Percentiles rank a stretch among this genome's conserved stretches.
phyloP scores from a whole-genome alignment of 2,329 filamentous ascomycete species.

The Sporothrix brasiliensis region DNA sequence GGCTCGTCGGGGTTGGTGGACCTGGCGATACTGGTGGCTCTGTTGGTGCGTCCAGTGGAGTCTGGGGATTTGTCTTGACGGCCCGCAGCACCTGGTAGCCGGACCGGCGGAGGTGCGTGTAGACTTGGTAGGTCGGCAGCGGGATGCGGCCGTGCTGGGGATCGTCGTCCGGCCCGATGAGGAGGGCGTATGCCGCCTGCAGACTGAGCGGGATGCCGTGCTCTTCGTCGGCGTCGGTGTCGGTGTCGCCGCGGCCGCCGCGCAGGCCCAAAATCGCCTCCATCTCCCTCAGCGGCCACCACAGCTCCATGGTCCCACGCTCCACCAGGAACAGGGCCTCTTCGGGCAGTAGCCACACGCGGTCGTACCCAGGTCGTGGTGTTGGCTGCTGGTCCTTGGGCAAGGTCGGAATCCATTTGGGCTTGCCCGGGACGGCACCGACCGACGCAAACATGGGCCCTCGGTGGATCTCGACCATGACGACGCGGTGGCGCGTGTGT shows the following conservation, averaged over 20 bases:
- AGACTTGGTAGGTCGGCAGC: constrained; percentile 85
- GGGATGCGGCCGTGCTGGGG: constrained; percentile 56
- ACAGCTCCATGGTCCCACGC: constrained; percentile 80
- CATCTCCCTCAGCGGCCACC: constrained; percentile 70
- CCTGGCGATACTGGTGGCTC: background rate
- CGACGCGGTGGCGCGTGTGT: constrained; percentile 55
- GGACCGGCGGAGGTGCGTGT: constrained; percentile 76
- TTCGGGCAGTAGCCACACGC: constrained; percentile 84
- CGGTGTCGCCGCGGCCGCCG: constrained; percentile 22
- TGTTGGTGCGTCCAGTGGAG: background rate
- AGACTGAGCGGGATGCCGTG: constrained; percentile 81
- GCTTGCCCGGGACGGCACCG: constrained; percentile 57
- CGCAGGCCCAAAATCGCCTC: constrained; percentile 48
- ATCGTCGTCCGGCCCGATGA: constrained; percentile 71
- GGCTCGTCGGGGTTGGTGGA: constrained; percentile 32
- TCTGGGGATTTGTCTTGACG: constrained; percentile 14
- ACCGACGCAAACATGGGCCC: constrained; percentile 68
- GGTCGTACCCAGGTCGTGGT: constrained; percentile 54
- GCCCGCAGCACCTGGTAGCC: constrained; percentile 70
- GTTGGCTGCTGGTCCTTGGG: constrained; percentile 51
- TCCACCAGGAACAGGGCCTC: constrained; percentile 90
- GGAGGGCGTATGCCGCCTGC: constrained; percentile 84
- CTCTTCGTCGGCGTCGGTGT: constrained; percentile 41
- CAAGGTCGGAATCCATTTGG: constrained; percentile 49
- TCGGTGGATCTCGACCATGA: constrained; percentile 70